Percentiles rank a stretch among this genome's conserved stretches.
phyloP scores from a whole-genome alignment of 768 basidiomycete genomes.

The Trametes maxima region DNA sequence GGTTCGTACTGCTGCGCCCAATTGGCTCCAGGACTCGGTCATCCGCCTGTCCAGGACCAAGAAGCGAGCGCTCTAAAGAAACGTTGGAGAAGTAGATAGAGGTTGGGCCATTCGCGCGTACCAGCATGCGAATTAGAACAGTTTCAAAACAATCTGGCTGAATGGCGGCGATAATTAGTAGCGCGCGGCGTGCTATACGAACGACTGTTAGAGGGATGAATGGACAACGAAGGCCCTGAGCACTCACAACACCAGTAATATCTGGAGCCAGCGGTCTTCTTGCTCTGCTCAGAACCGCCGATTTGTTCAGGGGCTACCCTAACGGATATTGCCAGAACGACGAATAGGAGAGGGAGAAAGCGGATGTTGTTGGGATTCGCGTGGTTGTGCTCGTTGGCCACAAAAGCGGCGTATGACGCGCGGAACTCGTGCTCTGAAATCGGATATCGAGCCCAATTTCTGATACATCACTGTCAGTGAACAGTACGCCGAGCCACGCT shows the following conservation, averaged over 20 bases:
- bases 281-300: constrained; percentile 73
- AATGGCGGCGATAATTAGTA: constrained; percentile 90
- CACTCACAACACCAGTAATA: constrained; percentile 95
- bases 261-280: constrained; percentile 79
- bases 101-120: constrained; percentile 29
- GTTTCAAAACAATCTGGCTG: constrained; percentile 92
- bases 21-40: constrained; percentile 95
- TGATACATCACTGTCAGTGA: constrained; percentile 32
- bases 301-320: constrained; percentile 85
- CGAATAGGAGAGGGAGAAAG: constrained; percentile 90
- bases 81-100: neutral
- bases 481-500: constrained; percentile 9
- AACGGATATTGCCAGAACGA: constrained; percentile 86
- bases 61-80: constrained; percentile 63
- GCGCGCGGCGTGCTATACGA: constrained; percentile 72
- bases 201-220: constrained; percentile 11
- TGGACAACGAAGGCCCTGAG: neutral
- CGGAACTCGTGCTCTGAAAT: constrained; percentile 86
- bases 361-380: constrained; percentile 72
- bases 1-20: constrained; percentile 90
- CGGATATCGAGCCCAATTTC: constrained; percentile 94
- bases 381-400: constrained; percentile 59
- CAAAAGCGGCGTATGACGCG: constrained; percentile 66
- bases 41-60: constrained; percentile 78
- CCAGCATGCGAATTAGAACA: constrained; percentile 87